A percentile compares a stretch with the other conserved stretches of the same genome.
phyloP scores from a whole-genome alignment of 2,329 filamentous ascomycete genomes.

The Colletotrichum shisoi region DNA sequence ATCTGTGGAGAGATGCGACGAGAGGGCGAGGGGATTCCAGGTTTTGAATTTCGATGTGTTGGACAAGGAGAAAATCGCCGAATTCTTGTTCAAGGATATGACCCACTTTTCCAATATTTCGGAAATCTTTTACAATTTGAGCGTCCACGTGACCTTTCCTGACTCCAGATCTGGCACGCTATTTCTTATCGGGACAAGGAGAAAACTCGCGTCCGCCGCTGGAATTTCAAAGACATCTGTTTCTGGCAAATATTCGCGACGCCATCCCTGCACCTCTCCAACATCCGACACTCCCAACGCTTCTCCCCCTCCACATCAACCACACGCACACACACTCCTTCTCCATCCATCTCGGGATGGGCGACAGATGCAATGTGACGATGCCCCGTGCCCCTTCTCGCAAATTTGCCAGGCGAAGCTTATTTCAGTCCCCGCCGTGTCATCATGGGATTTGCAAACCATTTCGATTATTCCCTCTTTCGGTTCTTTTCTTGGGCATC shows the following conservation, averaged over 20 bases:
- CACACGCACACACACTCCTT: background rate
- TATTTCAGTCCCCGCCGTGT: slow-evolving; percentile 25
- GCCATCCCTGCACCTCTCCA: slow-evolving; percentile 19
- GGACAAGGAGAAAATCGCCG: slow-evolving; percentile 24
- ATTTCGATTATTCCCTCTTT: slow-evolving; percentile 34
- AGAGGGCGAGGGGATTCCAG: slow-evolving; percentile 30
- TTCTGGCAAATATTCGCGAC: slow-evolving; percentile 1
- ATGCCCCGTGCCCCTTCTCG: slow-evolving; percentile 3
- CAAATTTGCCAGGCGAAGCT: slow-evolving; percentile 20
- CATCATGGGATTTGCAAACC: slow-evolving; percentile 37
- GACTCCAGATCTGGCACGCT: accelerated
- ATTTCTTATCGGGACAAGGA: background rate
- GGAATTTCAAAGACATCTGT: background rate
- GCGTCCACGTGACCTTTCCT: background rate
- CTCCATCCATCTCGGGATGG: slow-evolving; percentile 17
- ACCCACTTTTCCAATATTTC: background rate
- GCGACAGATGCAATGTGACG: slow-evolving; percentile 21
- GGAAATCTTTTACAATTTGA: background rate
- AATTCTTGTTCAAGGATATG: background rate
- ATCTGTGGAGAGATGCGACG: slow-evolving; percentile 37
- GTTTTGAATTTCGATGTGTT: slow-evolving; percentile 14
- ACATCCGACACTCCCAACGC: slow-evolving; percentile 2
- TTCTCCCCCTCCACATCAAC: slow-evolving; percentile 20
- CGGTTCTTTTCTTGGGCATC: background rate
- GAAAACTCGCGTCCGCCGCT: no score